phyloP scores from a whole-genome alignment of 306 rosid genomes.

The Casuarina equisetifolia region DNA sequence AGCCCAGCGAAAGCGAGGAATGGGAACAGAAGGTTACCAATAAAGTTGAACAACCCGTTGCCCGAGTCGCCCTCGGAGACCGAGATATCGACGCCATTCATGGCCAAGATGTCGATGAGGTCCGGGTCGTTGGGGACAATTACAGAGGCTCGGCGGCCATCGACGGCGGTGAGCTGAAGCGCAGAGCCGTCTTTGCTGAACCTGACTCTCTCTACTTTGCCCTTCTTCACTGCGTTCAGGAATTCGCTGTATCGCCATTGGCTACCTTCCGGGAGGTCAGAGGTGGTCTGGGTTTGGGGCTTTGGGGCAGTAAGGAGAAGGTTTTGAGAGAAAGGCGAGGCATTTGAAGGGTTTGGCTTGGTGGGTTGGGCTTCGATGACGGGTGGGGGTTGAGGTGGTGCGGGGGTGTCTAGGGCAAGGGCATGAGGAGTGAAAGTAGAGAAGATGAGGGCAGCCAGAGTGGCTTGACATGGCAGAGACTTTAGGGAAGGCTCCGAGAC shows the following conservation, averaged over 20 bases:
- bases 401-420: constrained; percentile 49
- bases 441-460: constrained; percentile 65
- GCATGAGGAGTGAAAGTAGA: constrained; percentile 69
- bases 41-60: constrained; percentile 66
- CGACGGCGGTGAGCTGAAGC: constrained; percentile 86
- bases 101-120: constrained; percentile 89
- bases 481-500: constrained; percentile 29
- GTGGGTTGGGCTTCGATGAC: constrained; percentile 59
- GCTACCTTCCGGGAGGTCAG: constrained; percentile 87
- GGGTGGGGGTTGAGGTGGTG: constrained; percentile 45
- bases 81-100: constrained; percentile 93
- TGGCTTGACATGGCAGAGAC: constrained; percentile 53
- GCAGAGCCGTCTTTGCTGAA: constrained; percentile 90
- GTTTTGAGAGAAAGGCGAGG: constrained; percentile 70
- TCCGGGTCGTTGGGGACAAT: constrained; percentile 94
- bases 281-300: constrained; percentile 53
- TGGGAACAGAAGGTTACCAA: constrained; percentile 82
- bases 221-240: constrained; percentile 88
- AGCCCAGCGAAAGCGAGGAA: constrained; percentile 87
- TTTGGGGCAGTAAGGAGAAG: constrained; percentile 73
- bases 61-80: constrained; percentile 85
- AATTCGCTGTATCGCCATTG: constrained; percentile 99
- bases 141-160: constrained; percentile 88
- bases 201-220: constrained; percentile 88
- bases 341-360: constrained; percentile 35